Evolutionary conservation across 805 yeast species (phyloP).

Genomic region (Pichia nanzhaoensis): DNA sequence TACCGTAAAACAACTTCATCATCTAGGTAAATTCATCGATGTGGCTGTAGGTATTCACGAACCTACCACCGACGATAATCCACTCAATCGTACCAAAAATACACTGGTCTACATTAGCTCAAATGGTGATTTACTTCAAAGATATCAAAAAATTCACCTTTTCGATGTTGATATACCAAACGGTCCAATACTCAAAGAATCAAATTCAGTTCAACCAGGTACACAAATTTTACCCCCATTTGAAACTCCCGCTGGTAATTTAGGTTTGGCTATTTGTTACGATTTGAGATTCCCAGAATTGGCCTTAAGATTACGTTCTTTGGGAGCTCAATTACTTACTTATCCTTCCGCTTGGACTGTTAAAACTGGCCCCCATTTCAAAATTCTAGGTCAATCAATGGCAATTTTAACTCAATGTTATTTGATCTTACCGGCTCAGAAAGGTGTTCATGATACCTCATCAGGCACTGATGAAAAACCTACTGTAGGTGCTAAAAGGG

Average conservation of each 20-base stretch:
- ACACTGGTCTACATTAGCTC: constrained; percentile 64
- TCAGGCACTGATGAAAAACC: background rate
- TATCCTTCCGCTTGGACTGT: constrained; percentile 92
- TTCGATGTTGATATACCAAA: constrained; percentile 80
- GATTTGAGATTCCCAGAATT: constrained; percentile 86
- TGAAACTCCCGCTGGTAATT: constrained; percentile 49
- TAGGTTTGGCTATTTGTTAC: constrained; percentile 76
- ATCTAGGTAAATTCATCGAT: constrained; percentile 38
- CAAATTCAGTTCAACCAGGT: constrained; percentile 80
- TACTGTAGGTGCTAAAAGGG: constrained; percentile 35
- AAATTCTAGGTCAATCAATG: constrained; percentile 65
- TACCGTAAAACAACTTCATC: constrained; percentile 37
- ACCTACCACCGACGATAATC: constrained; percentile 41
- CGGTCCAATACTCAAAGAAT: constrained; percentile 77
- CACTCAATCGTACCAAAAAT: constrained; percentile 50
- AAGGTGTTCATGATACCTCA: constrained; percentile 55
- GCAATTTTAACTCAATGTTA: constrained; percentile 86
- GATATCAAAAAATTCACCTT: constrained; percentile 81
- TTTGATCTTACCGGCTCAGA: constrained; percentile 85
- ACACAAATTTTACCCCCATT: constrained; percentile 45
- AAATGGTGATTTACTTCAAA: constrained; percentile 55
- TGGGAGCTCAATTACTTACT: constrained; percentile 72
- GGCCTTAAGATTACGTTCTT: constrained; percentile 51
- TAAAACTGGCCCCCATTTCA: constrained; percentile 94
- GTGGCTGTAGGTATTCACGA: constrained; percentile 89